phyloP scores from a whole-genome alignment of 2,329 filamentous ascomycete species.

The Microcyclospora pomicola region DNA sequence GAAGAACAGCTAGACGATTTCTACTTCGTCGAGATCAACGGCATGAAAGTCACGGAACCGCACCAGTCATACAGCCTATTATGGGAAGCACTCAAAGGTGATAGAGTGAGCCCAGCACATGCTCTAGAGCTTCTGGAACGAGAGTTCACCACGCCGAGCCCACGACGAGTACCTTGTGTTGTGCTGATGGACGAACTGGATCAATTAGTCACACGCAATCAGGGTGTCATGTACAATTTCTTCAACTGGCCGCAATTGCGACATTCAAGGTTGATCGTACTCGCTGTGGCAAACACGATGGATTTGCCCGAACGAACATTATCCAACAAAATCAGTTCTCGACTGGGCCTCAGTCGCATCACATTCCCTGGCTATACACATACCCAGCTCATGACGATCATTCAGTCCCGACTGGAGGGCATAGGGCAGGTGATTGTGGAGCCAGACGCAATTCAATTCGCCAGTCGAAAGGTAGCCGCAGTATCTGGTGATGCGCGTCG shows the following conservation, averaged over 20 bases:
- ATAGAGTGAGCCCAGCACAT: constrained; percentile 82
- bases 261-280: constrained; percentile 84
- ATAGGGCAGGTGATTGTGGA: constrained; percentile 77
- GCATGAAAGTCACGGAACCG: constrained; percentile 98
- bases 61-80: constrained; percentile 90
- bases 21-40: constrained; percentile 98
- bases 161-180: constrained; percentile 82
- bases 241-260: constrained; percentile 96
- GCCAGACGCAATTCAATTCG: constrained; percentile 87
- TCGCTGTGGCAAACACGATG: constrained; percentile 98
- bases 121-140: constrained; percentile 80
- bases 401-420: constrained; percentile 79
- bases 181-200: constrained; percentile 98
- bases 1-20: constrained; percentile 94
- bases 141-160: constrained; percentile 85
- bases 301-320: constrained; percentile 89
- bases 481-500: constrained; percentile 88
- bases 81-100: constrained; percentile 90
- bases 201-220: constrained; percentile 93
- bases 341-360: constrained; percentile 71
- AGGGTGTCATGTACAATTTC: constrained; percentile 99
- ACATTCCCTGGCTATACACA: constrained; percentile 97
- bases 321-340: constrained; percentile 95
- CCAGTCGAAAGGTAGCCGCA: constrained; percentile 87
- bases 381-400: constrained; percentile 93